Conservation (phyloP, 2,329 filamentous ascomycete genomes). For the Arthrobotrys pseudoclavata region DNA sequence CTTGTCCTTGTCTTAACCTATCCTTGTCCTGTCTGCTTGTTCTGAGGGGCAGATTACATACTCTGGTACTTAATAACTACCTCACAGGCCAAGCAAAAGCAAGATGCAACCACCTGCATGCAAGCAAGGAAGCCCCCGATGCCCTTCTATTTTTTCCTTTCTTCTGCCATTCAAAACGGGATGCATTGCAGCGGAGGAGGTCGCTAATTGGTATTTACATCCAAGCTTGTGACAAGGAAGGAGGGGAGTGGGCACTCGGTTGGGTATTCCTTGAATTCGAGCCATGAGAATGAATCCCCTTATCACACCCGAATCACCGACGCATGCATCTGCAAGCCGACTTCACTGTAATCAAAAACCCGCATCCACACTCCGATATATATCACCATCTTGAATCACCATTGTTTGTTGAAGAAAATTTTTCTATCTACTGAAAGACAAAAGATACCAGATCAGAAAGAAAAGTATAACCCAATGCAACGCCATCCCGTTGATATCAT, state of each 20-base stretch:
- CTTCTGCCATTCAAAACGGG: no score
- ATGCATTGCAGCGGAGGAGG: no score
- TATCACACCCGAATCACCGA: constrained; percentile 44
- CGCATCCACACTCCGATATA: constrained; percentile 9
- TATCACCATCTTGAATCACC: constrained; percentile 24
- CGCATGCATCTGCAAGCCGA: constrained; percentile 40
- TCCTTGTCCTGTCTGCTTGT: neutral
- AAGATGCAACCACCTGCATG: constrained; percentile 30
- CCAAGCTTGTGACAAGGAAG: no score
- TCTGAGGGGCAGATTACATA: constrained; percentile 7
- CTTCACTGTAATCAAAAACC: constrained; percentile 14
- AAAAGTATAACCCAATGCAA: constrained; percentile 12
- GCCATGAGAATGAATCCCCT: neutral
- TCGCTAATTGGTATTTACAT: neutral
- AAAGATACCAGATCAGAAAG: neutral
- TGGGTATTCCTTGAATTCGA: neutral
- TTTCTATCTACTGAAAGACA: neutral
- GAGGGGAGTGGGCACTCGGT: neutral
- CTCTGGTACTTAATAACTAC: neutral
- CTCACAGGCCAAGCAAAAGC: neutral
- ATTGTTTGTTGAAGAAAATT: constrained; percentile 16
- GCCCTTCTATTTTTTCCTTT: no score
- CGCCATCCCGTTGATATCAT: constrained; percentile 47
- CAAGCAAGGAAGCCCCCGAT: constrained; percentile 14
- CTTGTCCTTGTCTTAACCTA: neutral